Evolutionary conservation across 805 yeast genomes (phyloP).

Genomic region (Limtongia smithiae): DNA sequence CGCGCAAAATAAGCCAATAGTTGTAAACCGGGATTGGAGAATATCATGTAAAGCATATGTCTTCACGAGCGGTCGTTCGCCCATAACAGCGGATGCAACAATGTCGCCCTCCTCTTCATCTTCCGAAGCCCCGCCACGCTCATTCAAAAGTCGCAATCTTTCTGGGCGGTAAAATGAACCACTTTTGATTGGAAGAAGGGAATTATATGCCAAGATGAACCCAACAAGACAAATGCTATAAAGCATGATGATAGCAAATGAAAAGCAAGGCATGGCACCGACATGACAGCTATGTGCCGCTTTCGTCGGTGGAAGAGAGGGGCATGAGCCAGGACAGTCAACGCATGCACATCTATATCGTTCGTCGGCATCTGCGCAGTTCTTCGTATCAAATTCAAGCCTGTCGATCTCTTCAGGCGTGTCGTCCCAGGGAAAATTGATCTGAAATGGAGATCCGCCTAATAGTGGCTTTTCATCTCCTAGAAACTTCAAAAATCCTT

Average conservation of each 20-base stretch:
- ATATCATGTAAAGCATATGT: constrained; percentile 49
- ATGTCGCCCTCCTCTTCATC: constrained; percentile 37
- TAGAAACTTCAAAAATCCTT: constrained; percentile 73
- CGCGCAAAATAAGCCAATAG: constrained; percentile 59
- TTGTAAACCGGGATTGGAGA: constrained; percentile 48
- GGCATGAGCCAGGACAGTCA: constrained; percentile 82
- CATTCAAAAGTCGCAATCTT: constrained; percentile 43
- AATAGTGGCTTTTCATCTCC: constrained; percentile 92
- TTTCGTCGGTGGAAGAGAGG: constrained; percentile 48
- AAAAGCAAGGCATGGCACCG: constrained; percentile 67
- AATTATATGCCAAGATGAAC: constrained; percentile 22
- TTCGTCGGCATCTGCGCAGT: constrained; percentile 58
- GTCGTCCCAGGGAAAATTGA: constrained; percentile 60
- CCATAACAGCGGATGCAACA: constrained; percentile 30
- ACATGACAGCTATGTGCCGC: constrained; percentile 47
- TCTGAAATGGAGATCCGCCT: constrained; percentile 96
- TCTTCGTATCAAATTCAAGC: constrained; percentile 28
- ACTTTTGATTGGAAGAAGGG: constrained; percentile 12
- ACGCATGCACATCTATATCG: constrained; percentile 80
- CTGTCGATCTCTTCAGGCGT: constrained; percentile 22
- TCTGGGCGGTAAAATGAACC: constrained; percentile 23
- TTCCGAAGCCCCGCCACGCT: constrained; percentile 37
- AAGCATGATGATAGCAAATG: constrained; percentile 54
- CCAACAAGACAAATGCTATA: constrained; percentile 42
- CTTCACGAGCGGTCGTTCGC: constrained; percentile 28